Conservation (phyloP, 192 early-diverging fungal species). For the Phlyctochytrium planicorne region DNA sequence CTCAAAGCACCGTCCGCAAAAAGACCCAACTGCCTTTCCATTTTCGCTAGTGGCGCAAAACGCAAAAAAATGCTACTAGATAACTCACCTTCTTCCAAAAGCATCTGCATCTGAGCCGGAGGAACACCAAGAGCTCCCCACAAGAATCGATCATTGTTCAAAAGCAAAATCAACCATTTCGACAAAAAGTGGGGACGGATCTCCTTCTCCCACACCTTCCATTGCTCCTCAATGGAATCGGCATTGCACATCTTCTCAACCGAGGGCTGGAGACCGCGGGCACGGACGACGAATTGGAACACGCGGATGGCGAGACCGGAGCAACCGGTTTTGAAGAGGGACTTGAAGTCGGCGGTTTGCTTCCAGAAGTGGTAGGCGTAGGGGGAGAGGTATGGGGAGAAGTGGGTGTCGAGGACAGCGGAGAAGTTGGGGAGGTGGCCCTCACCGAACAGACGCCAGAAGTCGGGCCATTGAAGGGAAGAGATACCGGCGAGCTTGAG, state of each 20-base stretch:
- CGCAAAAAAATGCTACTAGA: slow-evolving; percentile 2
- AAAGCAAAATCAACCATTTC: slow-evolving; percentile 58
- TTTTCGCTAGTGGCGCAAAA: too few species aligned
- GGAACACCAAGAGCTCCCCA: slow-evolving; percentile 86
- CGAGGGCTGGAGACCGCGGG: slow-evolving; percentile 55
- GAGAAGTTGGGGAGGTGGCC: slow-evolving; percentile 64
- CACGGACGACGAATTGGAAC: slow-evolving; percentile 58
- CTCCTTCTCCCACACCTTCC: slow-evolving; percentile 60
- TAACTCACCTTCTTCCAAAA: slow-evolving; percentile 63
- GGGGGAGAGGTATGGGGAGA: slow-evolving; percentile 71
- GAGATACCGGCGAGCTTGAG: slow-evolving; percentile 75
- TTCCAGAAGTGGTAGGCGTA: slow-evolving; percentile 81
- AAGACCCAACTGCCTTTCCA: too few species aligned
- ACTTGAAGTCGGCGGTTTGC: slow-evolving; percentile 57
- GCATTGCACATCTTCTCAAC: slow-evolving; percentile 58
- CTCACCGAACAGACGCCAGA: slow-evolving; percentile 79
- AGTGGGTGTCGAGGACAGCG: slow-evolving; percentile 57
- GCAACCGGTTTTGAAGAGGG: slow-evolving; percentile 81
- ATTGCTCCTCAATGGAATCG: slow-evolving; percentile 59
- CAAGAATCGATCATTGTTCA: slow-evolving; percentile 79
- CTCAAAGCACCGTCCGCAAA: too few species aligned
- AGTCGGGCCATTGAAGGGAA: slow-evolving; percentile 59
- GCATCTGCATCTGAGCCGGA: slow-evolving; percentile 82
- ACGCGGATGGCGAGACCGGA: slow-evolving; percentile 74
- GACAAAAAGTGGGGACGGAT: slow-evolving; percentile 65